Conservation (phyloP, 148 eudicot species). For the Rhododendron ovatum region DNA sequence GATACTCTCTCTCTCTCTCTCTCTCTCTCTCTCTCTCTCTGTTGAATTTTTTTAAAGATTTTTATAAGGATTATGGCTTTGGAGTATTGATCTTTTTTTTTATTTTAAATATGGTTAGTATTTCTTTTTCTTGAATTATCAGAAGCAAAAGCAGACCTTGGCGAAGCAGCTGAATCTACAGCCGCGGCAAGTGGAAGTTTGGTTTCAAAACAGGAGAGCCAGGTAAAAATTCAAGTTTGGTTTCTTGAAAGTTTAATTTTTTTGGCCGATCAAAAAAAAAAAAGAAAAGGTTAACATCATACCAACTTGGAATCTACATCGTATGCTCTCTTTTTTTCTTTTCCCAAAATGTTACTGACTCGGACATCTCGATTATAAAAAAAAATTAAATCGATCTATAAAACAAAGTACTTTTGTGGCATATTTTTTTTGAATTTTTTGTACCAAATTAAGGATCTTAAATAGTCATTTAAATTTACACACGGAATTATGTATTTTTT, state of each 20-base stretch:
- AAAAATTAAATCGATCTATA: too few relatives aligned
- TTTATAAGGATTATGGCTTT: not conserved
- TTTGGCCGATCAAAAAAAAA: not conserved
- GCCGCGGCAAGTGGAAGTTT: constrained; percentile 41
- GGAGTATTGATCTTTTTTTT: not conserved
- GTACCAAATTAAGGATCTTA: not conserved
- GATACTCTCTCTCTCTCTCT: too few relatives aligned
- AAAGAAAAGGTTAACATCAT: not conserved
- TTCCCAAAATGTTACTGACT: not conserved
- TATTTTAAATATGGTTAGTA: not conserved
- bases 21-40: not conserved
- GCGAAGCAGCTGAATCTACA: constrained; percentile 31
- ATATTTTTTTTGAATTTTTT: not conserved
- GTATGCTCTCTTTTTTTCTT: not conserved
- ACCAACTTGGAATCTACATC: not conserved
- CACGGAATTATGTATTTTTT: not conserved
- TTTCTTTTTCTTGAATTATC: not conserved
- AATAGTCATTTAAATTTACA: not conserved
- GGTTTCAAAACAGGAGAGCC: constrained; percentile 44
- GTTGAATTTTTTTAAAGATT: too few relatives aligned
- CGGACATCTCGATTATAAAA: too few relatives aligned
- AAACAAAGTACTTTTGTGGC: not conserved
- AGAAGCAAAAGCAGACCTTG: constrained; percentile 34
- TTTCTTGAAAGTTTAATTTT: too few relatives aligned
- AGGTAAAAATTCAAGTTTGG: constrained; percentile 5